Conservation (phyloP, 768 basidiomycete genomes). For the Cystofilobasidium bisporidii region DNA sequence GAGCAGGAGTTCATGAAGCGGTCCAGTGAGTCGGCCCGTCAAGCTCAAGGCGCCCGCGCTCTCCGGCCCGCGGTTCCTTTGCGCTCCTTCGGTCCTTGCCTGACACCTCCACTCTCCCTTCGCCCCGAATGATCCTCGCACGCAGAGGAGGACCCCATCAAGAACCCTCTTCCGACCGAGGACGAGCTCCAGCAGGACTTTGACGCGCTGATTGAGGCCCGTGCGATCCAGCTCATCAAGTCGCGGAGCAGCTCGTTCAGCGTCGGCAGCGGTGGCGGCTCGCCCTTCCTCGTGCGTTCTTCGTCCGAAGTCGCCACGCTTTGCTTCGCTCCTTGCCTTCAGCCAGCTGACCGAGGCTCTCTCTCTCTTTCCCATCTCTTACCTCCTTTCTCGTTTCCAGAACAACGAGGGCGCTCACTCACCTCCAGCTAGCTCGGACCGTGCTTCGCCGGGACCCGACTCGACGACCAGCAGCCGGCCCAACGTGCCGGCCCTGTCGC, state of each 20-base stretch:
- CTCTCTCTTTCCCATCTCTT: no score
- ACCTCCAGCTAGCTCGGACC: neutral
- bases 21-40: slow-evolving; percentile 24
- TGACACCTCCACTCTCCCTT: neutral
- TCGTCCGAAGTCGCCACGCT: no score
- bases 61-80: neutral
- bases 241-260: slow-evolving; percentile 22
- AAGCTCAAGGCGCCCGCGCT: no score
- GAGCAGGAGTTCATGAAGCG: slow-evolving; percentile 20
- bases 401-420: neutral
- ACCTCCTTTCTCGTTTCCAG: no score
- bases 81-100: neutral
- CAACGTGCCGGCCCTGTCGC: slow-evolving; percentile 16
- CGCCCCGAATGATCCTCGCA: no score
- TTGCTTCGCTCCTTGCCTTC: no score
- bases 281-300: slow-evolving; percentile 1
- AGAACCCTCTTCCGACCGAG: slow-evolving; percentile 17
- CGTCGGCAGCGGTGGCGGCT: slow-evolving; percentile 5
- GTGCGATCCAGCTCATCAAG: slow-evolving; percentile 26
- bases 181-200: slow-evolving; percentile 28
- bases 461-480: neutral
- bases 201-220: slow-evolving; percentile 27
- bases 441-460: neutral
- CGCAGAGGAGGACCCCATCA: slow-evolving; percentile 24
- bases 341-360: no score